Evolutionary conservation across 257 asterid genomes (phyloP).

Genomic region (Plantago major): DNA sequence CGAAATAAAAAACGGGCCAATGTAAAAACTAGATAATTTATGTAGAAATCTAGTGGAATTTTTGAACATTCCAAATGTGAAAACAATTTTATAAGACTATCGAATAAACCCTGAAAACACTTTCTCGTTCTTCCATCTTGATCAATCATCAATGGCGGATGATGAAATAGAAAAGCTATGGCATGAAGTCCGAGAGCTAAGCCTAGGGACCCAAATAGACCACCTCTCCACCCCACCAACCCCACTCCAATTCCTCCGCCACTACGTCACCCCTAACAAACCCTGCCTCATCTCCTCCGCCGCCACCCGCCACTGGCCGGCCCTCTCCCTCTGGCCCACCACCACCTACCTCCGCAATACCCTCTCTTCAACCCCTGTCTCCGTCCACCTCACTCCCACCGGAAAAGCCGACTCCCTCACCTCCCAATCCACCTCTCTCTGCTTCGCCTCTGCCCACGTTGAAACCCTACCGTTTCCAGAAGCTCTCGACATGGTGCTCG

Average conservation of each 20-base stretch:
- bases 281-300: constrained; percentile 72
- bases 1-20: too few species aligned
- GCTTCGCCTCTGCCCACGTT: constrained; percentile 83
- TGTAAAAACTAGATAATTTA: too few species aligned
- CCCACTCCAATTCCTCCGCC: constrained; percentile 79
- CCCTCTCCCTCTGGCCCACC: constrained; percentile 67
- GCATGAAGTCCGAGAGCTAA: constrained; percentile 74
- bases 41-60: too few species aligned
- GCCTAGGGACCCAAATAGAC: constrained; percentile 47
- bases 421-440: constrained; percentile 44
- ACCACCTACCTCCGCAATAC: constrained; percentile 48
- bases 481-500: constrained; percentile 47
- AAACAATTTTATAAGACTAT: too few species aligned
- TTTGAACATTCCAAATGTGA: too few species aligned
- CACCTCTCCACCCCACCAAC: constrained; percentile 65
- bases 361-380: constrained; percentile 61
- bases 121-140: too few species aligned
- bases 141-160: too few species aligned
- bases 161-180: constrained; percentile 56
- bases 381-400: constrained; percentile 87
- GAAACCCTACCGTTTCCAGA: constrained; percentile 43
- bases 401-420: constrained; percentile 78
- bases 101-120: too few species aligned
- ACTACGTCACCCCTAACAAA: constrained; percentile 59
- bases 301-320: constrained; percentile 80